Conservation (phyloP, 805 yeast genomes). For the Trichomonascus vanleenenianus region DNA sequence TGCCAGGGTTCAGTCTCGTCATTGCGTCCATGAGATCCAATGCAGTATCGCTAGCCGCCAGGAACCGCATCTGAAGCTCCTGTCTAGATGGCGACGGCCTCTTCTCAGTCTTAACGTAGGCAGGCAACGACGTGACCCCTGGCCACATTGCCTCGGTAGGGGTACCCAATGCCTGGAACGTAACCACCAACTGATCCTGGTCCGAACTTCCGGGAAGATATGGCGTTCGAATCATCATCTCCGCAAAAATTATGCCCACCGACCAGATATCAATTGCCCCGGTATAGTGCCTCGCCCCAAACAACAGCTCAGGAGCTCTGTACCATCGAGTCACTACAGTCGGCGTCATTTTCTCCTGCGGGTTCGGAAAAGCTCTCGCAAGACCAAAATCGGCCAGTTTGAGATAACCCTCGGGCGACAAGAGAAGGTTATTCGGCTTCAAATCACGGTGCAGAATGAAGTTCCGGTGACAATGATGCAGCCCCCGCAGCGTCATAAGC, state of each 20-base stretch:
- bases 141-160: constrained; percentile 94
- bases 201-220: constrained; percentile 92
- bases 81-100: constrained; percentile 79
- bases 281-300: constrained; percentile 85
- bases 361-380: constrained; percentile 65
- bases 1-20: constrained; percentile 72
- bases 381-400: constrained; percentile 97
- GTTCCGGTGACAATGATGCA: constrained; percentile 92
- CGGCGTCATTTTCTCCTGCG: constrained; percentile 64
- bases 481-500: constrained; percentile 87
- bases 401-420: constrained; percentile 80
- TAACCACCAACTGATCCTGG: constrained; percentile 82
- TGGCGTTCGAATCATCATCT: constrained; percentile 89
- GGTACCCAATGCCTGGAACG: constrained; percentile 91
- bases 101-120: constrained; percentile 49
- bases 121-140: constrained; percentile 70
- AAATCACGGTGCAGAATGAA: constrained; percentile 86
- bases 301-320: constrained; percentile 86
- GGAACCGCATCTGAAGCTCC: constrained; percentile 74
- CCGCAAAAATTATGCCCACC: constrained; percentile 93
- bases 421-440: constrained; percentile 82
- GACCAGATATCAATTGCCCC: constrained; percentile 94
- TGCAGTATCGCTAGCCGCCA: constrained; percentile 86
- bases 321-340: constrained; percentile 98
- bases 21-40: constrained; percentile 64